Evolutionary conservation across 2,329 filamentous ascomycete genomes (phyloP).

Genomic region (Curvularia spicifera): DNA sequence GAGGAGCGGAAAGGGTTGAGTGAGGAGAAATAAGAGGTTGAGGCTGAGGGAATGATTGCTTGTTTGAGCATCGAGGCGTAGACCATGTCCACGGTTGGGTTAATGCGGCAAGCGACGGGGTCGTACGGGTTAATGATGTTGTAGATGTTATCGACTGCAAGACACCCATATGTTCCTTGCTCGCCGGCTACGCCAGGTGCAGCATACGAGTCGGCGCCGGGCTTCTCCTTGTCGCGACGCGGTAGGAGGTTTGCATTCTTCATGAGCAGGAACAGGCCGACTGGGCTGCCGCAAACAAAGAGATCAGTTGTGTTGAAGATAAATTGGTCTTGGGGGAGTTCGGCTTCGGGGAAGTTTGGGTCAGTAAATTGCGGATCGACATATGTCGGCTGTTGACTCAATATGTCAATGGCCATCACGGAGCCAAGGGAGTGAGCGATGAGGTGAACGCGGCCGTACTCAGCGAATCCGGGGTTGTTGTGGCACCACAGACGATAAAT

Average conservation of each 20-base stretch:
- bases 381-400: conserved; percentile 84
- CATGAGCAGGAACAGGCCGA: conserved; percentile 89
- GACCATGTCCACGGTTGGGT: conserved; percentile 81
- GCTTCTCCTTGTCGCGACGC: conserved; percentile 75
- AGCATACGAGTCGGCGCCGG: conserved; percentile 68
- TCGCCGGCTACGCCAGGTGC: conserved; percentile 72
- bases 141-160: conserved; percentile 95
- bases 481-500: conserved; percentile 95
- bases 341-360: conserved; percentile 49
- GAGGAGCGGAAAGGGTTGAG: conserved; percentile 50
- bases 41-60: conserved; percentile 78
- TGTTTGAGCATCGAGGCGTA: conserved; percentile 79
- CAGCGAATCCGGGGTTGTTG: conserved; percentile 86
- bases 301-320: conserved; percentile 92
- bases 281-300: conserved; percentile 88
- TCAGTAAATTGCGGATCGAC: conserved; percentile 58
- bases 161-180: conserved; percentile 80
- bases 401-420: conserved; percentile 90
- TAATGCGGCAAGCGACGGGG: conserved; percentile 89
- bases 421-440: conserved; percentile 94
- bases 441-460: conserved; percentile 84
- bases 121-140: conserved; percentile 82
- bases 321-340: conserved; percentile 65
- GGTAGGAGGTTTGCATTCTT: conserved; percentile 76
- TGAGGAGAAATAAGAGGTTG: conserved; percentile 56